Percentiles rank a stretch among this genome's conserved stretches.
Conservation (phyloP, 2,329 filamentous ascomycete genomes). For the Polychaeton citri region DNA sequence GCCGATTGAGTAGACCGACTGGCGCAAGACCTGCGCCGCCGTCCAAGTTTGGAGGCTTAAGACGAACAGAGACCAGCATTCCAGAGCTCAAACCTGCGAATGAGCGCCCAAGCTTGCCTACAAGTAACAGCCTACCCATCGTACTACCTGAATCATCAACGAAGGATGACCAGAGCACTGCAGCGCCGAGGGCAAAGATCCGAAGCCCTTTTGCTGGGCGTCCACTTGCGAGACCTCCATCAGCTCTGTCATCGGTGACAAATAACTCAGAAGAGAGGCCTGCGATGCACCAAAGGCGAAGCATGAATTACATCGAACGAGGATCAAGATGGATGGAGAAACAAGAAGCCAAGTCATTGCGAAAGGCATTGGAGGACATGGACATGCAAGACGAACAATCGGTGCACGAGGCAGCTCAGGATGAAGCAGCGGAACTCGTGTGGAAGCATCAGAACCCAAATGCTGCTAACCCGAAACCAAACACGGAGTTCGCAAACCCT, state of each 20-base stretch:
- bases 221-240: slow-evolving; percentile 16
- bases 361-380: slow-evolving; percentile 62
- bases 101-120: slow-evolving; percentile 18
- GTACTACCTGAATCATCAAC: slow-evolving; percentile 12
- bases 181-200: slow-evolving; percentile 7
- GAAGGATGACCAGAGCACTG: slow-evolving; percentile 16
- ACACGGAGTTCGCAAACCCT: slow-evolving; percentile 23
- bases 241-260: slow-evolving; percentile 2
- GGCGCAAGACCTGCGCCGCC: slow-evolving; percentile 54
- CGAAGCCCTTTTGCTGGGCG: slow-evolving; percentile 18
- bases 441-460: slow-evolving; percentile 62
- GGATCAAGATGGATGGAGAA: slow-evolving; percentile 70
- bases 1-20: slow-evolving; percentile 52
- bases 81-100: slow-evolving; percentile 5
- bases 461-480: slow-evolving; percentile 46
- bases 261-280: slow-evolving; percentile 18
- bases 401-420: slow-evolving; percentile 56
- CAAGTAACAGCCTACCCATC: slow-evolving; percentile 18
- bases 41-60: slow-evolving; percentile 24
- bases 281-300: slow-evolving; percentile 49
- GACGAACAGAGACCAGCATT: slow-evolving; percentile 14
- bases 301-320: slow-evolving; percentile 57
- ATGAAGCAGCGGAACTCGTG: slow-evolving; percentile 68
- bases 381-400: slow-evolving; percentile 50
- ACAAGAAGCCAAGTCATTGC: slow-evolving; percentile 58